A percentile compares a stretch with the other conserved stretches of the same genome.
phyloP scores from a whole-genome alignment of 225 moss, liverwort and hornwort species.

The Antitrichia curtipendula region DNA sequence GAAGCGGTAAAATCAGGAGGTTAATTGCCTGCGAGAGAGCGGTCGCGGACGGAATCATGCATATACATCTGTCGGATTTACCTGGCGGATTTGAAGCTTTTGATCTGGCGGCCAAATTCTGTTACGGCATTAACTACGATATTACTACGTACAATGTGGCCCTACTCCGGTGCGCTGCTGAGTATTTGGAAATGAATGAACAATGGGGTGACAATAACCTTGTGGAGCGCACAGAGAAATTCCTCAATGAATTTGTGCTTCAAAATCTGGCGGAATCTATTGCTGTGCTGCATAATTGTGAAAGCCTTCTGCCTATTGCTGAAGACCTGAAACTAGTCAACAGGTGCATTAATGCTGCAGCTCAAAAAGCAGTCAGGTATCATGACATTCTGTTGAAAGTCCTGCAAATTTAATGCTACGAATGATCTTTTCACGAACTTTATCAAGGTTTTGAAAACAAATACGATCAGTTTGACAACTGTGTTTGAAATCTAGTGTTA shows the following conservation, averaged over 20 bases:
- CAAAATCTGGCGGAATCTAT: constrained; percentile 30
- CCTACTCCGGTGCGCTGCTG: constrained; percentile 32
- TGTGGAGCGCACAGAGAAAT: constrained; percentile 29
- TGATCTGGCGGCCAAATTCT: constrained; percentile 38
- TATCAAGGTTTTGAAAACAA: background rate
- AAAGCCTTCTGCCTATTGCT: constrained; percentile 16
- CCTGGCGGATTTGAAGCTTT: constrained; percentile 37
- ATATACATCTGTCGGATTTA: constrained; percentile 11
- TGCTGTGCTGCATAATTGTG: constrained; percentile 33
- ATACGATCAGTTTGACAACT: background rate
- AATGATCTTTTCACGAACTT: background rate
- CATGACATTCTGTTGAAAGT: background rate
- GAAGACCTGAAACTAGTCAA: constrained; percentile 32
- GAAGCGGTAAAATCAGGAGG: constrained; percentile 33
- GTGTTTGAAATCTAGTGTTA: background rate
- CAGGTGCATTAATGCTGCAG: constrained; percentile 29
- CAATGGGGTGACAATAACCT: constrained; percentile 24
- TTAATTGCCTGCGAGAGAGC: background rate
- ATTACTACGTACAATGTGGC: constrained; percentile 38
- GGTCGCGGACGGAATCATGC: background rate
- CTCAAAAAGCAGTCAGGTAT: constrained; percentile 27
- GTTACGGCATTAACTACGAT: constrained; percentile 28
- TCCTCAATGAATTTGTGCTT: constrained; percentile 30
- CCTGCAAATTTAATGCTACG: background rate
- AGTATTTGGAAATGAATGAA: constrained; percentile 38